phyloP scores from a whole-genome alignment of 2,329 filamentous ascomycete species.

The Diaporthe citri region DNA sequence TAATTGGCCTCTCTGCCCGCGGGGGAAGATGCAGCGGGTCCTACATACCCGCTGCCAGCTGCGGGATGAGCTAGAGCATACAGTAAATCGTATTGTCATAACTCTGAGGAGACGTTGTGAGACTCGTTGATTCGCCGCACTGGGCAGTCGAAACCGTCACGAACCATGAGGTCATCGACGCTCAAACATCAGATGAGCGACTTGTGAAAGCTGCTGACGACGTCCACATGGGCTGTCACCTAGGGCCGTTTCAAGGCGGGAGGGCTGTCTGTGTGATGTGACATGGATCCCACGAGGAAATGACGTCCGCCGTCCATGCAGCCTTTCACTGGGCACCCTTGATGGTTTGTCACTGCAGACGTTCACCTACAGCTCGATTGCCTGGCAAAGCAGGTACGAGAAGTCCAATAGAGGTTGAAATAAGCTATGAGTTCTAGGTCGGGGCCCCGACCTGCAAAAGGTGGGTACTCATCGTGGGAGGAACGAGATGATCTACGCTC shows the following conservation, averaged over 20 bases:
- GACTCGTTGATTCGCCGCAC: neutral
- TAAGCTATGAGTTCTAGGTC: slow-evolving; percentile 8
- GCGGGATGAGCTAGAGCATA: slow-evolving; percentile 21
- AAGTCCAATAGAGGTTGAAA: neutral
- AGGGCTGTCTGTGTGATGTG: neutral
- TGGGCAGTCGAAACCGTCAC: neutral
- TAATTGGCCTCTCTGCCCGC: slow-evolving; percentile 9
- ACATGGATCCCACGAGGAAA: neutral
- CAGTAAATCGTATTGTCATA: slow-evolving; percentile 15
- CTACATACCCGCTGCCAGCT: neutral
- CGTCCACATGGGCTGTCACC: neutral
- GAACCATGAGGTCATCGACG: slow-evolving; percentile 13
- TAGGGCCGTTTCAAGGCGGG: neutral
- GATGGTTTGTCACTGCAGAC: too few species aligned
- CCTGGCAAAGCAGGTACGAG: too few species aligned
- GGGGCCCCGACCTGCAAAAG: slow-evolving; percentile 5
- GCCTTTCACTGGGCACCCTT: too few species aligned
- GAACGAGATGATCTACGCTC: slow-evolving; percentile 8
- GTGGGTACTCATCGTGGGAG: slow-evolving; percentile 16
- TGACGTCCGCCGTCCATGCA: neutral
- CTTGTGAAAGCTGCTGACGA: slow-evolving; percentile 24
- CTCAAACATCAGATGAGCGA: slow-evolving; percentile 26
- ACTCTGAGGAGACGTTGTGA: neutral
- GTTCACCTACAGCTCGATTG: neutral
- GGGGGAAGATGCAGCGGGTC: neutral